phyloP scores from a whole-genome alignment of 371 early-diverging fungal genomes.

The Mucor irregularis region DNA sequence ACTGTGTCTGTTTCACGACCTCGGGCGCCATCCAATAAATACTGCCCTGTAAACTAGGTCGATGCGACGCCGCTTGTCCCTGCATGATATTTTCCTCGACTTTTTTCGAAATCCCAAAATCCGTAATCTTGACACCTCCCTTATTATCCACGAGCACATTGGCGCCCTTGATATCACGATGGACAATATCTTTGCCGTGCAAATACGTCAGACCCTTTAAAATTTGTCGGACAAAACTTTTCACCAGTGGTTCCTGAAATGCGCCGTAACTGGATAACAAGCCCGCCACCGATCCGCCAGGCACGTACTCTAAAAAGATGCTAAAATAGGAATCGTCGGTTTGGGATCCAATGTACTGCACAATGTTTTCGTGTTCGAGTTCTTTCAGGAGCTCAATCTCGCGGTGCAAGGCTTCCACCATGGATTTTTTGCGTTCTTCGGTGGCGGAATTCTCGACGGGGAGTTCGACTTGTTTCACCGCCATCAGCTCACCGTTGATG shows the following conservation, averaged over 20 bases:
- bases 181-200: conserved; percentile 94
- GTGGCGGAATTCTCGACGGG: conserved; percentile 70
- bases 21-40: conserved; percentile 98
- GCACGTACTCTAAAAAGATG: conserved; percentile 98
- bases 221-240: conserved; percentile 89
- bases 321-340: conserved; percentile 80
- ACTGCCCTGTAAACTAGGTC: conserved; percentile 87
- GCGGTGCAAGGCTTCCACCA: conserved; percentile 82
- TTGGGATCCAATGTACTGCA: conserved; percentile 90
- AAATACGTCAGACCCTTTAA: conserved; percentile 93
- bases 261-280: conserved; percentile 83
- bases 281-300: conserved; percentile 94
- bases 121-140: conserved; percentile 95
- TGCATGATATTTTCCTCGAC: conserved; percentile 64
- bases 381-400: conserved; percentile 92
- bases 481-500: conserved; percentile 88
- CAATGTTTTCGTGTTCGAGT: conserved; percentile 92
- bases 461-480: conserved; percentile 96
- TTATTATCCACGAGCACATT: conserved; percentile 92
- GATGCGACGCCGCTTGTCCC: conserved; percentile 26
- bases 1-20: conserved; percentile 95
- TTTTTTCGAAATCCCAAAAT: conserved; percentile 99
- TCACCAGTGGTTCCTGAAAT: conserved; percentile 82
- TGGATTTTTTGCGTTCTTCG: conserved; percentile 65
- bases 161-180: conserved; percentile 97